These are phyloP conservation scores for Madurella fahalii DNA, from an alignment of 2,329 filamentous ascomycete genomes.

Conservation along the genomic window DNA sequence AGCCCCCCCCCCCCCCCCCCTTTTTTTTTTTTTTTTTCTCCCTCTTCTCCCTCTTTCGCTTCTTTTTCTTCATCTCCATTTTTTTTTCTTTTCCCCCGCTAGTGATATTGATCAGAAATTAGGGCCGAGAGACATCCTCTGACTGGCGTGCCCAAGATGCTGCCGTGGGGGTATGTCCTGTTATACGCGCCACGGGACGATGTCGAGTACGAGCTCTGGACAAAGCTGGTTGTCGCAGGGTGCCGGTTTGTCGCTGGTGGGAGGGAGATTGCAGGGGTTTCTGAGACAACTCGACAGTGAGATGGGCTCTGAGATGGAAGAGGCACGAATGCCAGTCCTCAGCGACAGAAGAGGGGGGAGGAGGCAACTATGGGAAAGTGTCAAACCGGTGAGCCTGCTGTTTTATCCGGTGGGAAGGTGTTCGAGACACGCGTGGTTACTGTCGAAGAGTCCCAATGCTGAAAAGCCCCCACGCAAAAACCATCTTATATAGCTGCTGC, in stretches of 20 bases:
- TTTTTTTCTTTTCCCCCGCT: neutral
- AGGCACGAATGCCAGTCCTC: too few relatives aligned
- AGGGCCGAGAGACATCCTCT: constrained; percentile 39
- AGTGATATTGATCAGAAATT: neutral
- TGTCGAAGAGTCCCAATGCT: too few relatives aligned
- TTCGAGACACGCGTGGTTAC: too few relatives aligned
- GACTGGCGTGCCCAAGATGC: constrained; percentile 25
- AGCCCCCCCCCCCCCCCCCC: too few relatives aligned
- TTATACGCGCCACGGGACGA: constrained; percentile 39
- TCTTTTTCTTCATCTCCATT: neutral
- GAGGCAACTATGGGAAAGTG: too few relatives aligned
- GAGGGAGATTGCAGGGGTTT: neutral
- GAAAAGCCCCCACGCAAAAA: too few relatives aligned
- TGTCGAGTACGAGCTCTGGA: constrained; percentile 34
- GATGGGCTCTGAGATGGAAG: neutral
- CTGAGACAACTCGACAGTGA: neutral
- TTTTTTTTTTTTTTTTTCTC: neutral
- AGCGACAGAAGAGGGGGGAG: too few relatives aligned
- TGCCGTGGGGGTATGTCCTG: constrained; percentile 37
- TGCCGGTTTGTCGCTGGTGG: constrained; percentile 7
- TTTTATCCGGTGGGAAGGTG: too few relatives aligned
- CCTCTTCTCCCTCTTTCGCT: too few relatives aligned
- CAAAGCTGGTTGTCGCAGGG: constrained; percentile 20
- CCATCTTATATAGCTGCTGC: too few relatives aligned
- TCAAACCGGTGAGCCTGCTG: too few relatives aligned